phyloP scores from a whole-genome alignment of 106 monocot genomes.

The Cymbidium sinense region DNA sequence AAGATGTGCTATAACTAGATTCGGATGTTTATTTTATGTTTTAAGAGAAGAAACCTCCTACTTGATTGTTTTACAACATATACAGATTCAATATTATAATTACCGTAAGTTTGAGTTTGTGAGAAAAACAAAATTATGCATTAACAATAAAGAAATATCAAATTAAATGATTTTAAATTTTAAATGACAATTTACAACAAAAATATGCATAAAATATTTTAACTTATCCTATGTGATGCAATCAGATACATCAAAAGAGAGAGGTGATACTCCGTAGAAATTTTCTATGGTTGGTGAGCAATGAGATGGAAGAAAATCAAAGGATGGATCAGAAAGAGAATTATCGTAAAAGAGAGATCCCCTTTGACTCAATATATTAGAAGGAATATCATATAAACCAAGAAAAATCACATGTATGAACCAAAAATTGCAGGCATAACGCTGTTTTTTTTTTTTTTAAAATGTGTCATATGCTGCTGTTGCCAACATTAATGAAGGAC shows the following conservation, averaged over 20 bases:
- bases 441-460: not conserved
- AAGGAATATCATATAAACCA: not conserved
- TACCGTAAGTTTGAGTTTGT: not conserved
- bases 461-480: too few species aligned
- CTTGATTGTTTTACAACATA: not conserved
- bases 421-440: not conserved
- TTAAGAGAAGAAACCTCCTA: not conserved
- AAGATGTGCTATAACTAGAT: not conserved
- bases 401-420: not conserved
- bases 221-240: too few species aligned
- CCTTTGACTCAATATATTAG: not conserved
- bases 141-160: too few species aligned
- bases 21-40: not conserved
- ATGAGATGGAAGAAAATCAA: not conserved
- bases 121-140: too few species aligned
- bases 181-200: not conserved
- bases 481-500: too few species aligned
- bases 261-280: not conserved
- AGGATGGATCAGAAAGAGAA: too few species aligned
- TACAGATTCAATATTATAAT: not conserved
- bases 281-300: not conserved
- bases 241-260: not conserved
- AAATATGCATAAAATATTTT: not conserved
- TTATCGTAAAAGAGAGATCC: not conserved
- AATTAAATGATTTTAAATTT: too few species aligned